A percentile compares a stretch with the other conserved stretches of the same genome.
Conservation (phyloP, 83 land plant genomes). For the Picea mariana region DNA sequence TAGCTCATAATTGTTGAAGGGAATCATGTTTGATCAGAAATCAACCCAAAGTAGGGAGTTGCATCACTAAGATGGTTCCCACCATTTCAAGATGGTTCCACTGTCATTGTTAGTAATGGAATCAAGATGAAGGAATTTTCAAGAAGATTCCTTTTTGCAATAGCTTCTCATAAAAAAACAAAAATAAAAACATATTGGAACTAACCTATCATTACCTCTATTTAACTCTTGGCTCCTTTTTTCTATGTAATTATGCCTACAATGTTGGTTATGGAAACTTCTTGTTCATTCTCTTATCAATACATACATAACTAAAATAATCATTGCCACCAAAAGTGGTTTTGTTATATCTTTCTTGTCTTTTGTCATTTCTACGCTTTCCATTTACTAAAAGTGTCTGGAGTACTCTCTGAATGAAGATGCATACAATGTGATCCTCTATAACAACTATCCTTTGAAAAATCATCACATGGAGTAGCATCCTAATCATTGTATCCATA, state of each 20-base stretch:
- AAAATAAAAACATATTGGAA: conserved; percentile 19
- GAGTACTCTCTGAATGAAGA: conserved; percentile 34
- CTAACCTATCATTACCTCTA: not conserved
- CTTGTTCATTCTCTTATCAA: not conserved
- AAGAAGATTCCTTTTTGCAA: conserved; percentile 46
- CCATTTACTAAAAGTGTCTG: conserved; percentile 13
- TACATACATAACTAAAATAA: not conserved
- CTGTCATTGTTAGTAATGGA: not conserved
- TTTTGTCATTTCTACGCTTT: not conserved
- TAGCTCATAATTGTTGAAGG: too few relatives aligned
- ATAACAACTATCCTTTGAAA: conserved; percentile 35
- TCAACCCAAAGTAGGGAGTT: too few relatives aligned
- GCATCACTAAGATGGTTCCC: too few relatives aligned
- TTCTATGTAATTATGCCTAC: not conserved
- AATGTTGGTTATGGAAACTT: not conserved
- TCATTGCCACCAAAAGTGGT: conserved; percentile 6
- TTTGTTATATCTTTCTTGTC: not conserved
- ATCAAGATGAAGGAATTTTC: conserved; percentile 41
- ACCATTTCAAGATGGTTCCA: not conserved
- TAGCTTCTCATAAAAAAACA: conserved; percentile 46
- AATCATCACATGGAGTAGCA: conserved; percentile 21
- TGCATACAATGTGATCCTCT: conserved; percentile 44
- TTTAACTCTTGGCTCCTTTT: conserved; percentile 7
- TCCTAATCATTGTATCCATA: conserved; percentile 6
- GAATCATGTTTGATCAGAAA: too few relatives aligned